Percentiles rank a stretch among this genome's conserved stretches.
These are phyloP conservation scores for Venturia aucupariae DNA, from an alignment of 2,329 filamentous ascomycete species.

Conservation along the genomic window DNA sequence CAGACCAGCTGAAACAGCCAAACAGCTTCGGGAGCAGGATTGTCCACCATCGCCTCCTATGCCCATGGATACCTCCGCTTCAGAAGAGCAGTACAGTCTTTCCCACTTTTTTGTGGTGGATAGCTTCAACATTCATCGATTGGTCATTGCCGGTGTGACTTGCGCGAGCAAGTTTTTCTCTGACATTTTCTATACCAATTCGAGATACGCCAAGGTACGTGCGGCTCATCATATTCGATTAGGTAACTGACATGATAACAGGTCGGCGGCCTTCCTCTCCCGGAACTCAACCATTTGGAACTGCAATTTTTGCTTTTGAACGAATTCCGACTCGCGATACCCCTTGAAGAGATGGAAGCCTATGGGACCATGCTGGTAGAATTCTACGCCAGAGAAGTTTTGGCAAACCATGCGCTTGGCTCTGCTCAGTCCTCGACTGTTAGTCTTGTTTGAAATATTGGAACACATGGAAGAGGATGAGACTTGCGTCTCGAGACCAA, in stretches of 20 bases:
- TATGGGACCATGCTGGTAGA: conserved; percentile 98
- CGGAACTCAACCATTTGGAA: conserved; percentile 91
- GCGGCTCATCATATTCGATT: not conserved
- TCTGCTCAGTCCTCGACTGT: not conserved
- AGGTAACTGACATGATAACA: conserved; percentile 31
- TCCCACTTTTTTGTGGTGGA: conserved; percentile 87
- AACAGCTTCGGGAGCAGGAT: conserved; percentile 14
- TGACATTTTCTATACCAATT: conserved; percentile 98
- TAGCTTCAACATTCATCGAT: conserved; percentile 95
- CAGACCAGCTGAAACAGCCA: conserved; percentile 24
- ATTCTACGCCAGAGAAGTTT: conserved; percentile 88
- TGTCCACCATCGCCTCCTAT: conserved; percentile 19
- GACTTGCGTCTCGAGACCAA: not conserved
- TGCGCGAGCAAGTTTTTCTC: conserved; percentile 99
- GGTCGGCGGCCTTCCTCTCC: conserved; percentile 87
- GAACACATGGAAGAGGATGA: not conserved
- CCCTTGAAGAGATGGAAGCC: conserved; percentile 89
- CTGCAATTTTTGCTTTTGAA: conserved; percentile 92
- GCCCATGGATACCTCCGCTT: conserved; percentile 21
- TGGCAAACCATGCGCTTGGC: conserved; percentile 34
- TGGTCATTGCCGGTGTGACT: conserved; percentile 94
- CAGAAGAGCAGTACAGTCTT: conserved; percentile 42
- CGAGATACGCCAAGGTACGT: conserved; percentile 92
- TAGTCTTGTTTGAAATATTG: not conserved
- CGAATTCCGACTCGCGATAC: conserved; percentile 87